Base-by-base conservation (phyloP, 306 rosid species). In the Canavalia gladiata region DNA sequence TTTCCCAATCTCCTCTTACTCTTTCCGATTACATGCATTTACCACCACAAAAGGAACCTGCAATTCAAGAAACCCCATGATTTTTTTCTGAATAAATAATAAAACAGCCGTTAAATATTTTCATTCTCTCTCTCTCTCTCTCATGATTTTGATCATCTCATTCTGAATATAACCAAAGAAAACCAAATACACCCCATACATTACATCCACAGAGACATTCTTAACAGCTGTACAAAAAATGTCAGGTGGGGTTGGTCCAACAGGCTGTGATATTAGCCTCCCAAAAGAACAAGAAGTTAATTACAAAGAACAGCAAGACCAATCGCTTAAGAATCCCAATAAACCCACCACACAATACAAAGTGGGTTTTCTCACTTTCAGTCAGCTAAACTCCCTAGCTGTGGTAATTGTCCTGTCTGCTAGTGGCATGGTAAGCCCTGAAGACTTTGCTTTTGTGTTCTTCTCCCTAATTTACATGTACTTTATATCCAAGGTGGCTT, bases 221-320 rank as follows among this genome's bases (percentile, higher is more conserved):
- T 56, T 5, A 39, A 52, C 7, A 66, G 30, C 39, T 11, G 8
- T 31, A 1, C 55, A 75, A 33, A 77, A 84, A 88, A 87, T 94
- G 98, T 92, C 98, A 67, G 95, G 95, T 45, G 98, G 97, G 51
- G 94, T 91, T 82, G 98, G 96, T 69, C 93, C 91, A 78, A 88
- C 89, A 0, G 88, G 78, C 75, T 72, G 49, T 60, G 97, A 90
- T 75, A 88, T 92, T 7, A 85, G 88, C 87, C 87, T 86, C 13
- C 93, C 91, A 41, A 77, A 67, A 64, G 95, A 88, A 39, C 74
- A 87, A 68, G 91, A 94, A 68, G 77, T 56, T 18, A 83, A 45
- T 0, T 87, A 77, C 91, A 88, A 84, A 83, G 90, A 87, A 73
- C 42, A 72, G 11, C 71, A 81, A 35, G 88, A 90, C 13, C 76